Base-by-base conservation (phyloP, 352 stramenopile genomes). In the Phytophthora sp. region DNA sequence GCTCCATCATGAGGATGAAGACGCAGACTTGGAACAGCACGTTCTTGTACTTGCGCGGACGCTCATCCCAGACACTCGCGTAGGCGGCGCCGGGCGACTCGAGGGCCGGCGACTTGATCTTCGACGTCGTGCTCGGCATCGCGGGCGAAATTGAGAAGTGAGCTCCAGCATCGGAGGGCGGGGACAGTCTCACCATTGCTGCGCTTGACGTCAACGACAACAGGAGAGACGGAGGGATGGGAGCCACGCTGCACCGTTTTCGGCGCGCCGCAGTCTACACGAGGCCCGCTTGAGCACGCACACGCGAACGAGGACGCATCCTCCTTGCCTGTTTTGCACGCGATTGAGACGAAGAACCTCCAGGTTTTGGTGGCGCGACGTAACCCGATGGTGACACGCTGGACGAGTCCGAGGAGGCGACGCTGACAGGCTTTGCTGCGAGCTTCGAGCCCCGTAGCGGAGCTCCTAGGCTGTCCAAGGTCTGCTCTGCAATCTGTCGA, bases 11-110 rank as follows among this genome's bases (percentile, higher is more conserved):
- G 42, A 68, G 43, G 43, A 68, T 68, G 46, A 65, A 65, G 26
- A 78, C 77, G 11, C 66, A 79, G 17, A 90, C 81, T 60, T 88
- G 67, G 54, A 88, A 46, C 24, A 90, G 39, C 21, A 88, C 76
- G 50, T 72, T 88, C 58, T 82, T 79, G 64, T 81, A 89, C 65
- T 88, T 84, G 67, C 67, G 63, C 2, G 75, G 69, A 34, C 77
- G 77, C 0, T 39, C 62, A 48, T 87, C 80, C 77, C 77, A 88
- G 34, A 87, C 37, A 12, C 30, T 60, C 18, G 45, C 38, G 45
- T 64, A 69, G 23, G 45, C 45, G 21, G 37, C 17, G 17, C 24
- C 35, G 24, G 58, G 67, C 17, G 62, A 75, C 7, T 62, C 53
- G 50, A 67, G 59, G 27, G 52, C 54, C 24, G 67, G 67, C n/a